These are phyloP conservation scores for Plantago coronopus DNA, from an alignment of 305 asterid species.

Conservation along the genomic window DNA sequence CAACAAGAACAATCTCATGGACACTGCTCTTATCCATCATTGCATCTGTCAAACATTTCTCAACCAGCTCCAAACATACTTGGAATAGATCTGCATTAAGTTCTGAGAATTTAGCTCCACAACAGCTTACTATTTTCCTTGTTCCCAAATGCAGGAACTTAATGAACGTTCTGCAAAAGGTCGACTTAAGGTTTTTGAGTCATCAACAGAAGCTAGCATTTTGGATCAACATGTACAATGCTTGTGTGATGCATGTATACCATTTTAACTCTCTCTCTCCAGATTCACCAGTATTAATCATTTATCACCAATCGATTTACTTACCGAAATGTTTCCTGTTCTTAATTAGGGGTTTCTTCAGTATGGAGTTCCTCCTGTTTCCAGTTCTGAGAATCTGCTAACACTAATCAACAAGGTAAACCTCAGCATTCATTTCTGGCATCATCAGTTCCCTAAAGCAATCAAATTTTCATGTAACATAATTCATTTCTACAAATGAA, in stretches of 20 bases:
- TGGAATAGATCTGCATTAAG: no score
- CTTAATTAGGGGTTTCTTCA: conserved; percentile 70
- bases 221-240: conserved; percentile 97
- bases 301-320: background rate
- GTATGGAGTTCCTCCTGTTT: conserved; percentile 63
- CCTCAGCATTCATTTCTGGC: background rate
- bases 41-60: no score
- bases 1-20: no score
- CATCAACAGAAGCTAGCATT: conserved; percentile 78
- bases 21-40: no score
- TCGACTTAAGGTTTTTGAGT: conserved; percentile 66
- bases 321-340: background rate
- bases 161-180: conserved; percentile 67
- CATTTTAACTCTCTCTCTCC: conserved; percentile 2
- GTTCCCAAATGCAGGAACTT: conserved; percentile 41
- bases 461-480: background rate
- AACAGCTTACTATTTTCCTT: no score
- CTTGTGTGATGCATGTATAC: conserved; percentile 86
- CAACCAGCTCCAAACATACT: no score
- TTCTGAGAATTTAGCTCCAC: no score
- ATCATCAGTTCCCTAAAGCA: background rate
- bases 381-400: conserved; percentile 51
- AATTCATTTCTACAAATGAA: background rate
- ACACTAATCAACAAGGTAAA: conserved; percentile 65
- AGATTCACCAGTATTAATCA: conserved; percentile 1